Evolutionary conservation across 2,329 filamentous ascomycete genomes (phyloP).

Genomic region (Arthrobotrys megalospora): DNA sequence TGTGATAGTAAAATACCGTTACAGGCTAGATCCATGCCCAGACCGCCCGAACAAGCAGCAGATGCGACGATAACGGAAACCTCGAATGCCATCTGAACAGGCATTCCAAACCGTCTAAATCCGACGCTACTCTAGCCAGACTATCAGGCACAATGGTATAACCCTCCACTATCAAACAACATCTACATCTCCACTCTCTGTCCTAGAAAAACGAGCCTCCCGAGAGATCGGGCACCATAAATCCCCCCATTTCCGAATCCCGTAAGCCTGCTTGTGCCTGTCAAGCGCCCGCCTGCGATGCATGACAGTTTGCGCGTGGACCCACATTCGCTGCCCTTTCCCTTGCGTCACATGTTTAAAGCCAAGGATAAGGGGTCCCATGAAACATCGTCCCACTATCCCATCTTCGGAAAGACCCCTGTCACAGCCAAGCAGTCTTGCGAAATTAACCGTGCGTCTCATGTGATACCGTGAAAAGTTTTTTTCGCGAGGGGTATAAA

Average conservation of each 20-base stretch:
- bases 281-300: constrained; percentile 24
- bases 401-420: constrained; percentile 22
- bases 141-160: too few species aligned
- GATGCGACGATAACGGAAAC: constrained; percentile 16
- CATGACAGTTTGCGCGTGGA: constrained; percentile 21
- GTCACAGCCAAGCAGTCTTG: constrained; percentile 25
- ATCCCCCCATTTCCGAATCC: constrained; percentile 12
- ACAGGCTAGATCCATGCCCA: constrained; percentile 16
- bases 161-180: not conserved
- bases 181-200: too few species aligned
- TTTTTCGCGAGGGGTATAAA: constrained; percentile 33
- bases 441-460: constrained; percentile 6
- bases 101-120: too few species aligned
- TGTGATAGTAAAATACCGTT: constrained; percentile 22
- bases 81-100: not conserved
- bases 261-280: constrained; percentile 3
- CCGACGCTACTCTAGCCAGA: too few species aligned
- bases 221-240: too few species aligned
- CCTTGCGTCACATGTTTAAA: constrained; percentile 39
- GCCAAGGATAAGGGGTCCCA: constrained; percentile 16
- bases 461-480: constrained; percentile 41
- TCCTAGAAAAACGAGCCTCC: too few species aligned
- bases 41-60: constrained; percentile 3
- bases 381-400: not conserved
- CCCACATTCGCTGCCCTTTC: constrained; percentile 9